Base-by-base conservation (phyloP, 768 basidiomycete species). In the Boletus rufocinnamomeus region DNA sequence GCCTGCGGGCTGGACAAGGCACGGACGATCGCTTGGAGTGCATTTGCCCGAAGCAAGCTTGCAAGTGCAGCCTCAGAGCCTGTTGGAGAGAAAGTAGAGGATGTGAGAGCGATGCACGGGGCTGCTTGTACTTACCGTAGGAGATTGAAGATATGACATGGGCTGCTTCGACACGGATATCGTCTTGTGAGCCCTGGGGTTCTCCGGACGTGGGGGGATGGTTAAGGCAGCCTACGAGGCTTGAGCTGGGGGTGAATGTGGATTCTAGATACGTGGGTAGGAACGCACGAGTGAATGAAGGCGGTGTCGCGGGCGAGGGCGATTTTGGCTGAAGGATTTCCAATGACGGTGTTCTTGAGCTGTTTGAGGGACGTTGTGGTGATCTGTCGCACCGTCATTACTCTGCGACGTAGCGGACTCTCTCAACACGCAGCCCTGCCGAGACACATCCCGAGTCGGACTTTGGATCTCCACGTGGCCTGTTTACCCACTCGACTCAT, bases 281-380 rank as follows among this genome's bases (percentile, higher is more conserved):
- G 25, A 1, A 76, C 80, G 66, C 63, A 88, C 86, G 74, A 77
- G 62, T 77, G 75, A 19, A 92, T 74, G 66, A 86, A 84, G 3
- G 66, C 69, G 14, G 79, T 74, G 62, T 92, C 87, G 44, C 77
- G 72, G 1, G 85, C 83, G 1, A 89, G 73, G 16, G 79, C 70
- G 2, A 77, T 67, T 69, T 93, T 93, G 1, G 88, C 87, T 0
- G 84, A 81, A 0, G 88, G 89, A 60, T 91, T 93, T 2, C 91
- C 91, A 40, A 92, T 91, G 50, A 91, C 86, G 1, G 79, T 69
- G 70, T 92, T 92, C 74, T 91, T 91, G 58, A 84, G 80, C 59
- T 79, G 76, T 74, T 89, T 91, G 62, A 91, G 82, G 2, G 71
- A 59, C 2, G 58, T 60, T 2, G 67, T 65, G 0, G 72, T 60